Conservation (phyloP, 2,329 filamentous ascomycete genomes). For the Aspergillus sergii region DNA sequence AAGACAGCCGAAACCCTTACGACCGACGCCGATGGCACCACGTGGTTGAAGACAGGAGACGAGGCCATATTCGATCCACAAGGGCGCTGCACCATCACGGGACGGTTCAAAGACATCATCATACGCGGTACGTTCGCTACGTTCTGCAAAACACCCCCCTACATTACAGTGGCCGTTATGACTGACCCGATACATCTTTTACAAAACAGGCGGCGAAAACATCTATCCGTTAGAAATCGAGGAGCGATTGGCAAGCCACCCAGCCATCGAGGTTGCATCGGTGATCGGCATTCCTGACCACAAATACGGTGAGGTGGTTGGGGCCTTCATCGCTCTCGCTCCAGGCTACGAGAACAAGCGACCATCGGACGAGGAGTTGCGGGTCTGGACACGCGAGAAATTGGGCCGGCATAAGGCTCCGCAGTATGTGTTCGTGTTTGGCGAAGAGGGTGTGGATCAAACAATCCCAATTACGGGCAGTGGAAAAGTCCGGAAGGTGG, state of each 20-base stretch:
- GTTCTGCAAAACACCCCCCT: not conserved
- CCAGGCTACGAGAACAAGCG: slow-evolving; percentile 29
- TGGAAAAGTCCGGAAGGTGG: slow-evolving; percentile 68
- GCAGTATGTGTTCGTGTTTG: slow-evolving; percentile 75
- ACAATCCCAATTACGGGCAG: slow-evolving; percentile 69
- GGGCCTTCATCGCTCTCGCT: slow-evolving; percentile 57
- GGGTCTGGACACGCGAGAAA: slow-evolving; percentile 63
- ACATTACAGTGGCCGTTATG: not conserved
- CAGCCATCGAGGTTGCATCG: slow-evolving; percentile 63
- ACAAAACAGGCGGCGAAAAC: slow-evolving; percentile 65
- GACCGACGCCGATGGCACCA: slow-evolving; percentile 59
- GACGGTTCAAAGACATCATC: slow-evolving; percentile 78
- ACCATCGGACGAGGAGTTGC: slow-evolving; percentile 58
- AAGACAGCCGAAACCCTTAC: slow-evolving; percentile 74
- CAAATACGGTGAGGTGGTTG: slow-evolving; percentile 75
- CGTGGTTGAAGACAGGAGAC: slow-evolving; percentile 70
- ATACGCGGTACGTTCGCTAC: slow-evolving; percentile 59
- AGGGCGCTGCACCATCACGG: slow-evolving; percentile 73
- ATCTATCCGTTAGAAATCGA: slow-evolving; percentile 76
- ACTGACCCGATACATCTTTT: not conserved
- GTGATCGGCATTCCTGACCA: slow-evolving; percentile 70
- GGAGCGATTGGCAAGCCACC: slow-evolving; percentile 68
- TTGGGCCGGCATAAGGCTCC: slow-evolving; percentile 71
- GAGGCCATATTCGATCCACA: slow-evolving; percentile 56
- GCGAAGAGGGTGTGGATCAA: slow-evolving; percentile 56